These are phyloP conservation scores for Termitomyces sp. DNA, from an alignment of 768 basidiomycete species.

Conservation along the genomic window DNA sequence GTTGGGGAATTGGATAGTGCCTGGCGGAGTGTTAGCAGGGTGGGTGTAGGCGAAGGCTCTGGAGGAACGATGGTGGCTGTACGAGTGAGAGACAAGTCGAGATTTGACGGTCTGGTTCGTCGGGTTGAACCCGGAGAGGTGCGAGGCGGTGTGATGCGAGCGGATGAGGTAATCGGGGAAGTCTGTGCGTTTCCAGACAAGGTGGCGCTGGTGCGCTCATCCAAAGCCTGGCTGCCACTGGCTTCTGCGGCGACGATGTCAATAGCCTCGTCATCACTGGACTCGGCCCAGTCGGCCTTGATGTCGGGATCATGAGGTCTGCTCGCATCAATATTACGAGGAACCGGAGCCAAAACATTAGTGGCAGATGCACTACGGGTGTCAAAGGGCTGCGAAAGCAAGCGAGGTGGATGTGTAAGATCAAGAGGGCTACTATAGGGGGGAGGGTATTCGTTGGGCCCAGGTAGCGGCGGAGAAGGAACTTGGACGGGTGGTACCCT, in stretches of 20 bases:
- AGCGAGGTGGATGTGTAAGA: slow-evolving; percentile 25
- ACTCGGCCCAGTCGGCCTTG: slow-evolving; percentile 70
- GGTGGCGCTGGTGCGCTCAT: slow-evolving; percentile 74
- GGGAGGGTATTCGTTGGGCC: slow-evolving; percentile 56
- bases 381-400: slow-evolving; percentile 33
- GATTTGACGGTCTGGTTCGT: slow-evolving; percentile 60
- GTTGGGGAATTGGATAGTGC: slow-evolving; percentile 49
- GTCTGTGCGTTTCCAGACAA: slow-evolving; percentile 26
- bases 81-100: slow-evolving; percentile 50
- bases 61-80: slow-evolving; percentile 31
- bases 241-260: slow-evolving; percentile 76
- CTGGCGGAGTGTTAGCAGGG: slow-evolving; percentile 61
- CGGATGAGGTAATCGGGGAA: slow-evolving; percentile 19
- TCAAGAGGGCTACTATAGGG: slow-evolving; percentile 45
- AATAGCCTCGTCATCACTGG: slow-evolving; percentile 85
- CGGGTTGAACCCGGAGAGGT: slow-evolving; percentile 26
- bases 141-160: slow-evolving; percentile 27
- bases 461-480: slow-evolving; percentile 20
- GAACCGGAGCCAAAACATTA: slow-evolving; percentile 51
- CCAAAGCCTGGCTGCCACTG: slow-evolving; percentile 75
- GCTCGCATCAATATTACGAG: slow-evolving; percentile 27
- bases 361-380: slow-evolving; percentile 50
- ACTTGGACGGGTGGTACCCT: slow-evolving; percentile 24
- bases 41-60: slow-evolving; percentile 57
- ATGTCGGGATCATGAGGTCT: slow-evolving; percentile 34